These are phyloP conservation scores for Kodamaea arcana DNA, from an alignment of 1,139 yeast species.

Conservation along the genomic window DNA sequence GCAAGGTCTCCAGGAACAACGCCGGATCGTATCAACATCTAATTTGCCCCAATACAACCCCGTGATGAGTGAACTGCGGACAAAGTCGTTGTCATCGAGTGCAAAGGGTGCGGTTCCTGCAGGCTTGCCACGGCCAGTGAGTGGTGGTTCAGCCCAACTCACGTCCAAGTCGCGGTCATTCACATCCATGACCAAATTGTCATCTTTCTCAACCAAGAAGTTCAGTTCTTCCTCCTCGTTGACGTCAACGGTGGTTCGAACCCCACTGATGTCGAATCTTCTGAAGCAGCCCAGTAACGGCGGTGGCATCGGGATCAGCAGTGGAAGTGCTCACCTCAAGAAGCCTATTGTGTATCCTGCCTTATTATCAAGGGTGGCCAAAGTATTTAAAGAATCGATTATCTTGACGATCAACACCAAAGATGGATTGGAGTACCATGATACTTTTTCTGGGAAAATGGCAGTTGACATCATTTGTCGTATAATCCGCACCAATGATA, in stretches of 20 bases:
- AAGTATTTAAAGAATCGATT: constrained; percentile 67
- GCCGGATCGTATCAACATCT: constrained; percentile 14
- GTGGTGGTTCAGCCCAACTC: constrained; percentile 33
- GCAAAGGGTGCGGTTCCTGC: constrained; percentile 15
- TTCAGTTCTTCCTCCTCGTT: constrained; percentile 36
- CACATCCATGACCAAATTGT: constrained; percentile 40
- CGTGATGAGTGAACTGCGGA: constrained; percentile 11
- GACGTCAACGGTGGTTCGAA: constrained; percentile 24
- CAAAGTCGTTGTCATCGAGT: constrained; percentile 15
- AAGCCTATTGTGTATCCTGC: constrained; percentile 85
- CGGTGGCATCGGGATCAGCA: neutral
- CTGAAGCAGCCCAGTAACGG: constrained; percentile 31
- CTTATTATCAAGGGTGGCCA: constrained; percentile 78
- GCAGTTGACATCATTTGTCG: constrained; percentile 87
- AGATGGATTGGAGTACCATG: constrained; percentile 92
- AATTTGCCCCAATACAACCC: constrained; percentile 9
- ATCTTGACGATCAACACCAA: constrained; percentile 77
- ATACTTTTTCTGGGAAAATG: constrained; percentile 90
- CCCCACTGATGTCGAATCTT: constrained; percentile 27
- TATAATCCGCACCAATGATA: constrained; percentile 82
- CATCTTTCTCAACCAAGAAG: constrained; percentile 41
- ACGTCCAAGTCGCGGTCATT: constrained; percentile 44
- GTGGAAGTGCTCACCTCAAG: constrained; percentile 20
- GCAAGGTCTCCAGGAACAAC: constrained; percentile 6
- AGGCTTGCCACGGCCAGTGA: constrained; percentile 21